phyloP scores from a whole-genome alignment of 2,329 filamentous ascomycete species.

The Botrytis aclada region DNA sequence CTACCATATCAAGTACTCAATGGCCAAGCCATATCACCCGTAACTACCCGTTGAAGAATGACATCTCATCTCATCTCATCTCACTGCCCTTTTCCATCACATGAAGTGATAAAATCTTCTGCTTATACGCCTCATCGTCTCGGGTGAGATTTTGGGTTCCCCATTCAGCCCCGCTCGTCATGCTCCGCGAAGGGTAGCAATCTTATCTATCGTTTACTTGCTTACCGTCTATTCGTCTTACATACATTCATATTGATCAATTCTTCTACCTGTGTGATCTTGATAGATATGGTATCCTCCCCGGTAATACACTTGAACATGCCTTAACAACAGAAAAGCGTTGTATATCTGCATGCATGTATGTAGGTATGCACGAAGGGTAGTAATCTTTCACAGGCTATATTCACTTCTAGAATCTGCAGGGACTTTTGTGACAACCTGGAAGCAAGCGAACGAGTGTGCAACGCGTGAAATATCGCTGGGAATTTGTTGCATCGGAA shows the following conservation, averaged over 20 bases:
- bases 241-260: background rate
- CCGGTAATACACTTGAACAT: background rate
- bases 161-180: background rate
- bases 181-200: background rate
- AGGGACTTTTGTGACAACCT: background rate
- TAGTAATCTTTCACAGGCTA: background rate
- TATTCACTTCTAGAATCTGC: background rate
- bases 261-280: background rate
- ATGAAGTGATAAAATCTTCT: background rate
- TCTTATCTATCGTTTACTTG: background rate
- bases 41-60: background rate
- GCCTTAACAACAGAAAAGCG: background rate
- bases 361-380: background rate
- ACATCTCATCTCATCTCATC: background rate
- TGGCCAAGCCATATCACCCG: background rate
- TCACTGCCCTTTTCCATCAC: background rate
- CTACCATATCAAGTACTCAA: background rate
- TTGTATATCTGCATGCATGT: background rate
- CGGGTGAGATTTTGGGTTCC: conserved; percentile 6
- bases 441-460: background rate
- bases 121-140: background rate
- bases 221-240: background rate
- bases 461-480: background rate
- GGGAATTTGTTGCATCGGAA: background rate
- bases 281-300: background rate